Base-by-base conservation (phyloP, 305 asterid genomes). In the Rubia peregrina region DNA sequence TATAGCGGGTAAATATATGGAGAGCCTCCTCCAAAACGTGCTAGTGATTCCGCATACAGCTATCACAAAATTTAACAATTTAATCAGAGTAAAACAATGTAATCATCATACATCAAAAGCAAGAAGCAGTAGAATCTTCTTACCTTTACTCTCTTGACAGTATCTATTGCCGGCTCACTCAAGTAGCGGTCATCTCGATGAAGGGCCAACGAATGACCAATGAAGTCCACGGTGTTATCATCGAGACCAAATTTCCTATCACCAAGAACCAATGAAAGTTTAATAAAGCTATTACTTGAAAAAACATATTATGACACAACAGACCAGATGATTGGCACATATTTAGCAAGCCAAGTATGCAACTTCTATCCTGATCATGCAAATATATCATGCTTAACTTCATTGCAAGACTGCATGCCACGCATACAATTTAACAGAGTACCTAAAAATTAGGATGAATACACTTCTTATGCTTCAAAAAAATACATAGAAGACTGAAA, bases 1-100 rank as follows among this genome's bases (percentile, higher is more conserved):
- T 94, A 94, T 77, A 94, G 70, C 65, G 98, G 98, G 71, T 94
- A 94, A 82, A 94, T 91, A 80, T 94, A 94, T 36, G 98, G 97
- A 61, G 98, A 94, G 73, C 97, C 96, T 81, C 97, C 98, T 71
- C 94, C 91, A 86, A 94, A 94, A 74, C 98, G 97, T 53, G 91
- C 90, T 51, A 94, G 74, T 74, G 96, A 89, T 81, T 94, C 98
- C 36, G 96, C 85, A 73, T 91, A 94, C 76, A 94, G 96, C 98
- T 94, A 72, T 73, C 71, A 81, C 68, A 70, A 33, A 14, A 73
- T 65, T 67, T 13, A 44, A 77, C 24, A 68, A 51, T 19, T 40
- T 16, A 62, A 12, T 75, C 16, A 44, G 71, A 56, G 19, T 65
- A 56, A 40, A 30, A 53, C 9, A 67, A n/a, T 69, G 42, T 67